These are phyloP conservation scores for Carpinus viminea DNA, from an alignment of 306 rosid genomes.

Conservation along the genomic window DNA sequence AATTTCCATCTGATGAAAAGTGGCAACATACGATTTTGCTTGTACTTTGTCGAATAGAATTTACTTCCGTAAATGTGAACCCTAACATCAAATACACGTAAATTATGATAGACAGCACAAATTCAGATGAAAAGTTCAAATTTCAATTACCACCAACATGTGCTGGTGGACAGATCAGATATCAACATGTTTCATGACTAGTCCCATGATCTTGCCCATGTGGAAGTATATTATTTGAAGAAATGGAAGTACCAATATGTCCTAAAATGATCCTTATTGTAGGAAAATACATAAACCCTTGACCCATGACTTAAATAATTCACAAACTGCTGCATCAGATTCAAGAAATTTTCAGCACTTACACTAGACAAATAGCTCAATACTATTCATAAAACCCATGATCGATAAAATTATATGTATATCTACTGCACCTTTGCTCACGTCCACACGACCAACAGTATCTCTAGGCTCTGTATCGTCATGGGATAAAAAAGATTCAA, in stretches of 20 bases:
- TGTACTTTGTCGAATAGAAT: slow-evolving; percentile 69
- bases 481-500: slow-evolving; percentile 96
- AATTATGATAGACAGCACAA: neutral
- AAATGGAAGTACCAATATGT: neutral
- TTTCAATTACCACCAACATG: neutral
- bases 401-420: slow-evolving; percentile 29
- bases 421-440: slow-evolving; percentile 85
- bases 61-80: slow-evolving; percentile 73
- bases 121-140: neutral
- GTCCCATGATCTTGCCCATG: neutral
- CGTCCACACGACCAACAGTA: slow-evolving; percentile 89
- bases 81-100: slow-evolving; percentile 52
- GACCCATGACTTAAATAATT: neutral
- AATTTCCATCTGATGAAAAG: slow-evolving; percentile 95
- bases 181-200: neutral
- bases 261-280: neutral
- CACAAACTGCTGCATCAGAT: slow-evolving; percentile 7
- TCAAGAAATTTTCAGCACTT: slow-evolving; percentile 14
- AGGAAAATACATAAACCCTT: neutral
- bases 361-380: slow-evolving; percentile 22
- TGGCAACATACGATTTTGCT: slow-evolving; percentile 89
- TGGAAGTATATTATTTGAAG: neutral
- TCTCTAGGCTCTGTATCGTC: slow-evolving; percentile 96
- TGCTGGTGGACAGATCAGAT: neutral
- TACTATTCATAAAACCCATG: slow-evolving; percentile 24